Evolutionary conservation across 2,329 filamentous ascomycete genomes (phyloP).

Genomic region (Atkinsonella texensis): DNA sequence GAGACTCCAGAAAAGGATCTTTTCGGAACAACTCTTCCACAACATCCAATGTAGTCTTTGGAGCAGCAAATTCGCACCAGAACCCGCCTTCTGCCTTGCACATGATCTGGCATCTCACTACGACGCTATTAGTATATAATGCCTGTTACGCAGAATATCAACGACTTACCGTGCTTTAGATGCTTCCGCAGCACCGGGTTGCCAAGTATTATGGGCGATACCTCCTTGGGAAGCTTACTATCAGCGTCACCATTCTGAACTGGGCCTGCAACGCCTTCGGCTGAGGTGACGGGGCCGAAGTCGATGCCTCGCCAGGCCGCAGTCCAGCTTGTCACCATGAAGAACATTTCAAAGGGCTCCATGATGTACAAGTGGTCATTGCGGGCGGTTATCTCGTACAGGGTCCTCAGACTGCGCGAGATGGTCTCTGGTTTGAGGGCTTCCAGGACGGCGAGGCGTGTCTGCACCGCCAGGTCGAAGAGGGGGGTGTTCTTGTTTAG

Average conservation of each 20-base stretch:
- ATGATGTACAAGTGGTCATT: conserved; percentile 6
- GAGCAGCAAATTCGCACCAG: conserved; percentile 10
- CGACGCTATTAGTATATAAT: background rate
- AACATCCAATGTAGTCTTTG: conserved; percentile 6
- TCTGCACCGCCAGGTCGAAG: conserved; percentile 8
- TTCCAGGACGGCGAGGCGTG: conserved; percentile 13
- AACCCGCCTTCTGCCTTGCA: conserved; percentile 12
- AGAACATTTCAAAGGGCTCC: conserved; percentile 11
- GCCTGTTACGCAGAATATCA: too few species aligned
- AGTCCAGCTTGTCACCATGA: conserved; percentile 10
- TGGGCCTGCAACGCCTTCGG: background rate
- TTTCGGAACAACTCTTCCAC: conserved; percentile 7
- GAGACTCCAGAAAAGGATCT: conserved; percentile 8
- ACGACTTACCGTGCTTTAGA: conserved; percentile 7
- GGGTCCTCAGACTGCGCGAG: conserved; percentile 6
- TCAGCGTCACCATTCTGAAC: background rate
- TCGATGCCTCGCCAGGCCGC: conserved; percentile 11
- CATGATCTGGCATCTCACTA: conserved; percentile 8
- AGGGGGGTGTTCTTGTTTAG: conserved; percentile 8
- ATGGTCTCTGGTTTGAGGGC: conserved; percentile 12
- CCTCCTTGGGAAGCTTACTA: background rate
- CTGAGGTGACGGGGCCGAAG: conserved; percentile 3
- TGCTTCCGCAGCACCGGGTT: conserved; percentile 6
- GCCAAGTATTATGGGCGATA: conserved; percentile 8
- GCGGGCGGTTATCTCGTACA: conserved; percentile 3